phyloP scores from a whole-genome alignment of 148 eudicot species.

The Nyssa sinensis region DNA sequence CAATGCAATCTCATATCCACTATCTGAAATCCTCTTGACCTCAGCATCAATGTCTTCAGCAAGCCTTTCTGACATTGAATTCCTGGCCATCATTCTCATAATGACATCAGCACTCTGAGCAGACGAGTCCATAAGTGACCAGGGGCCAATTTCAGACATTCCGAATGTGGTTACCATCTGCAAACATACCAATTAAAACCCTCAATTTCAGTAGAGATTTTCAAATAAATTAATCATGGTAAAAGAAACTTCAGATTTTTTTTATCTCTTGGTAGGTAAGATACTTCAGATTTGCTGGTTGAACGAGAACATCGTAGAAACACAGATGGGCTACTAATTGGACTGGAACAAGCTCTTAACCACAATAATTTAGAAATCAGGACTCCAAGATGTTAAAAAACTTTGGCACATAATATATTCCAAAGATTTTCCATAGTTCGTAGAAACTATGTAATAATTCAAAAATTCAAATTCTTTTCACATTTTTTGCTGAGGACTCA shows the following conservation, averaged over 20 bases:
- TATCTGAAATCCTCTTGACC: slow-evolving; percentile 75
- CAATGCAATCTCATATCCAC: slow-evolving; percentile 83
- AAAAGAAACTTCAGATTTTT: background rate
- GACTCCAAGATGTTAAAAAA: background rate
- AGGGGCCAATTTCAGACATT: slow-evolving; percentile 97
- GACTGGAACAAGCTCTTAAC: background rate
- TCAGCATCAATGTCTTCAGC: slow-evolving; percentile 96
- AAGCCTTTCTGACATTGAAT: slow-evolving; percentile 94
- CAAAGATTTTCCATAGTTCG: too few species aligned
- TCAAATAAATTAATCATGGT: background rate
- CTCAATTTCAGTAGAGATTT: background rate
- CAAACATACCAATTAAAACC: background rate
- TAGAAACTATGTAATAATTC: background rate
- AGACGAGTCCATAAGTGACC: slow-evolving; percentile 95
- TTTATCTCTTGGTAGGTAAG: too few species aligned
- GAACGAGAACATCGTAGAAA: background rate
- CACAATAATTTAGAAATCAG: background rate
- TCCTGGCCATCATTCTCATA: slow-evolving; percentile 99
- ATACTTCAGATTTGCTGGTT: too few species aligned
- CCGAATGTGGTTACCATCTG: slow-evolving; percentile 97
- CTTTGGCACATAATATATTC: background rate
- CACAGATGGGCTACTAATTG: background rate
- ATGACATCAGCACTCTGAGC: slow-evolving; percentile 80
- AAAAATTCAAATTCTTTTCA: background rate
- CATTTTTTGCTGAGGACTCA: background rate